These are phyloP conservation scores for Leccinum barrowsii DNA, from an alignment of 768 basidiomycete species.

Conservation along the genomic window DNA sequence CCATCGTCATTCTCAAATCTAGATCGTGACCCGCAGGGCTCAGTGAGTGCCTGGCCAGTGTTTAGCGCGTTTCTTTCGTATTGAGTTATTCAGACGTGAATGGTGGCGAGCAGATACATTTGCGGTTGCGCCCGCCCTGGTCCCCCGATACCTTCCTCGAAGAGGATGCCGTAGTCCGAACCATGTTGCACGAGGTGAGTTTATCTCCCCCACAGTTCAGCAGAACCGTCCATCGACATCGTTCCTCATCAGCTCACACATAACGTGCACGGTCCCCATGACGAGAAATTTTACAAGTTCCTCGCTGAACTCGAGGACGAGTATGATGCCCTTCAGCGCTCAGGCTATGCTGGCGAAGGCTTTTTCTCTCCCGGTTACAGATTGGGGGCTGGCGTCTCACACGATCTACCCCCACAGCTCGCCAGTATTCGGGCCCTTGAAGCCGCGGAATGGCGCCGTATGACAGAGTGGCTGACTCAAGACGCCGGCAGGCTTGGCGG, in stretches of 20 bases:
- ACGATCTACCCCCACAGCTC: slow-evolving; percentile 61
- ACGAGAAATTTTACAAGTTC: slow-evolving; percentile 77
- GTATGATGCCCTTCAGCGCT: slow-evolving; percentile 71
- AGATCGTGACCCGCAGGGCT: slow-evolving; percentile 26
- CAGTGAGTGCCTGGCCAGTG: slow-evolving; percentile 29
- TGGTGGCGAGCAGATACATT: slow-evolving; percentile 73
- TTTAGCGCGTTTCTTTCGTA: neutral
- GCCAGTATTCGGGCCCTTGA: slow-evolving; percentile 68
- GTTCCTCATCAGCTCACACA: slow-evolving; percentile 65
- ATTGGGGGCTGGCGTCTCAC: slow-evolving; percentile 65
- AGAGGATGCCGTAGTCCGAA: slow-evolving; percentile 70
- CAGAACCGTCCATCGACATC: neutral
- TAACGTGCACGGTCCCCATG: slow-evolving; percentile 86
- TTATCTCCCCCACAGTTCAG: too few species aligned
- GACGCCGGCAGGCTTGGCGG: slow-evolving; percentile 63
- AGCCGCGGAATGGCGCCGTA: slow-evolving; percentile 73
- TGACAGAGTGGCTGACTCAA: slow-evolving; percentile 42
- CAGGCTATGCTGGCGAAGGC: slow-evolving; percentile 88
- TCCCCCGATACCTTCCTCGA: slow-evolving; percentile 69
- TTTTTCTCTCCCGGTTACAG: slow-evolving; percentile 76
- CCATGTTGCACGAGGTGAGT: slow-evolving; percentile 87
- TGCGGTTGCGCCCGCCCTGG: slow-evolving; percentile 74
- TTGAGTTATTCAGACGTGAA: slow-evolving; percentile 57
- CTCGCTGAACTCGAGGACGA: slow-evolving; percentile 77
- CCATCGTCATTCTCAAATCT: slow-evolving; percentile 7